Percentiles rank a stretch among this genome's conserved stretches.
Evolutionary conservation across 176 grass and related monocot genomes (phyloP).

Genomic region (Chrysopogon serrulatus): DNA sequence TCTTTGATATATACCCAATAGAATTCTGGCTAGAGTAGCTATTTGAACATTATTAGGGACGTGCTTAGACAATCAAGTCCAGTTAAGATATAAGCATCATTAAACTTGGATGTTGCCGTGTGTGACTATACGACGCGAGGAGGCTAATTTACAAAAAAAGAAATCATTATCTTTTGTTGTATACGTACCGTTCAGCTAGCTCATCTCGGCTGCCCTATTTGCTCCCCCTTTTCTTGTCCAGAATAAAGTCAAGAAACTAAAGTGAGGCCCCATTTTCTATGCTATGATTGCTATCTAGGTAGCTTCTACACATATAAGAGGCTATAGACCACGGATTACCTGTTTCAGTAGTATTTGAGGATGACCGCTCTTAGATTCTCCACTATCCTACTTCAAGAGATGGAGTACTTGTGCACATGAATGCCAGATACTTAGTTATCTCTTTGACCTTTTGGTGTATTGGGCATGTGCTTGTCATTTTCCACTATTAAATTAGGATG

Average conservation of each 20-base stretch:
- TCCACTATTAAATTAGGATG: too few relatives aligned
- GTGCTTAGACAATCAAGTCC: background rate
- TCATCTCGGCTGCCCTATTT: background rate
- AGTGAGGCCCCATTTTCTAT: background rate
- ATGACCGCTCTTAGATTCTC: background rate
- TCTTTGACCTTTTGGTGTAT: background rate
- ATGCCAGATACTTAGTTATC: background rate
- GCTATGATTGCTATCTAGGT: background rate
- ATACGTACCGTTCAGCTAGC: background rate
- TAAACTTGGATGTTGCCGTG: background rate
- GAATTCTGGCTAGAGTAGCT: too few relatives aligned
- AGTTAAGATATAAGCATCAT: background rate
- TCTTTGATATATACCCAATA: too few relatives aligned
- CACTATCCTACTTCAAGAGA: background rate
- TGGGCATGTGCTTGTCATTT: background rate
- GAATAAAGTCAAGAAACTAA: constrained; percentile 5
- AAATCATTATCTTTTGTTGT: background rate
- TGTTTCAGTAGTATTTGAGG: constrained; percentile 11
- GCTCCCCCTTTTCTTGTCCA: background rate
- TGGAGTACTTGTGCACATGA: background rate
- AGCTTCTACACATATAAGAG: background rate
- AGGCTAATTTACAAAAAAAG: background rate
- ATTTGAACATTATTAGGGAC: too few relatives aligned
- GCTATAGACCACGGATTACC: background rate
- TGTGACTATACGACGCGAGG: background rate